Base-by-base conservation (phyloP, 306 rosid species). In the Alnus glutinosa region DNA sequence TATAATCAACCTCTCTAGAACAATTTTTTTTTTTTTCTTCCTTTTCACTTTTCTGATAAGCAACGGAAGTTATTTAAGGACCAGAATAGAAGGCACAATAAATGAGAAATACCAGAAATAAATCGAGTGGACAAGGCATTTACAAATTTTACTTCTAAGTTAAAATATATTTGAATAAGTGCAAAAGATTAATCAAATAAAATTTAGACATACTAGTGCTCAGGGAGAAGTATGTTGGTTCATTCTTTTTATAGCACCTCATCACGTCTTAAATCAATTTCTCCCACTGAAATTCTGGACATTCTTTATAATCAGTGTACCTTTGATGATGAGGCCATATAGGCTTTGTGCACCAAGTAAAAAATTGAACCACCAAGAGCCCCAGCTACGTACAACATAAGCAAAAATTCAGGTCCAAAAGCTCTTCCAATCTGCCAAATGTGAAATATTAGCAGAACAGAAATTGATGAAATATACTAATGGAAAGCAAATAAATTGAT, bases 321-420 rank as follows among this genome's bases (percentile, higher is more conserved):
- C 98, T 92, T 79, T 78, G 88, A 83, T 55, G 88, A 85, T n/a
- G 87, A 85, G 44, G 98, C 92, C 88, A 89, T 64, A 75, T 68
- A 88, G 75, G 92, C 83, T 77, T 89, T 86, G 73, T 92, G 92
- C 55, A 73, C 82, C 72, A 92, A 85, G 86, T 78, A 90, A 90
- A 90, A 89, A 54, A 89, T 76, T 47, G 95, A 89, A 76, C 96
- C 98, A 77, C 89, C 97, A 58, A 92, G 11, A 73, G 93, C 98
- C 75, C 98, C 98, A 30, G 92, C 92, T 80, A 91, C 83, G 88
- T 95, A 95, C 87, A 92, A 78, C 87, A 81, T 91, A 76, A 95
- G 91, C 89, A 95, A 79, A 82, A 85, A 89, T 46, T 89, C 90
- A 73, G 92, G 78, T 80, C 98, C 96, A 48, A 95, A 91, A 77